Base-by-base conservation (phyloP, 1,139 yeast genomes). In the Yamadazyma conglobata region DNA sequence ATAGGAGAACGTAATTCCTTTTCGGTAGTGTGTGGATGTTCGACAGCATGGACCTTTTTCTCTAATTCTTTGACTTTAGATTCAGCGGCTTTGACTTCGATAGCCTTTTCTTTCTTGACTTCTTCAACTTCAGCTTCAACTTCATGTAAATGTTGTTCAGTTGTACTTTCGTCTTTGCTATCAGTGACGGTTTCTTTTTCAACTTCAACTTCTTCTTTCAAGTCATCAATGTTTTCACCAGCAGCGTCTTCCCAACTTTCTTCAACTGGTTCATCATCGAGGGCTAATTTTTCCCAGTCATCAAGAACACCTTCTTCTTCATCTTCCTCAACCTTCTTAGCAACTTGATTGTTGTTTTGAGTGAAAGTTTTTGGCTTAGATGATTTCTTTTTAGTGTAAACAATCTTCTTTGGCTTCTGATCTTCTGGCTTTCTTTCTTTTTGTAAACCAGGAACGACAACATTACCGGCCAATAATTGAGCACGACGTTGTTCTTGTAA, bases 1-100 rank as follows among this genome's bases (percentile, higher is more conserved):
- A 91, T 91, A 44, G 99, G 99, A 39, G 99, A 93, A 64, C 99
- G 94, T 53, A 91, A 67, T 50, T 91, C 73, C 35, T 57, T 60
- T 22, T 61, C 68, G 5, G 50, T 33, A 8, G 30, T 3, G 12
- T 28, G 18, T 6, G 34, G 37, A 27, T 44, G 47, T 21, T 33
- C 43, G 9, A 38, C 38, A 43, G 48, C 47, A 46, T 48, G 40
- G 26, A 39, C 44, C 33, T 44, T 44, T 34, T 40, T 48, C 16
- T 14, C n/a, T 13, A 36, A 33, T 24, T 34, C 34, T 21, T 20
- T 22, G 40, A 33, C 40, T 22, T 31, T 41, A 15, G 38, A 37
- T 14, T 19, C 24, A 10, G 17, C 18, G 19, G 19, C 16, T 22
- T 16, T 13, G 18, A 15, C 24, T 22, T 22, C 36, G 16, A 37